Evolutionary conservation across 192 early-diverging fungal species (phyloP).

Genomic region (Backusella circina): DNA sequence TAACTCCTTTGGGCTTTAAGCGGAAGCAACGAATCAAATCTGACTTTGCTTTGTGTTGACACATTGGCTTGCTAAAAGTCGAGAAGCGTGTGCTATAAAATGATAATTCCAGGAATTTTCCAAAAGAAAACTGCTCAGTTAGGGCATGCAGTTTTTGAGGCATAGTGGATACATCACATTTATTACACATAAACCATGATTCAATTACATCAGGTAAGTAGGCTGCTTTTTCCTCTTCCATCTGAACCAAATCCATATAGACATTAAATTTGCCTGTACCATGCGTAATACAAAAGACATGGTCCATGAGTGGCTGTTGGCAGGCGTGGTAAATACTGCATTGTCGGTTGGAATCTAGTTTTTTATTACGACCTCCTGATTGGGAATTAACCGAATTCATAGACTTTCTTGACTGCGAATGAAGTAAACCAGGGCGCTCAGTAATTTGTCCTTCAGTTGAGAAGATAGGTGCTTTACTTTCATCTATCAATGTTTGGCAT

Average conservation of each 20-base stretch:
- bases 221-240: slow-evolving; percentile 47
- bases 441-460: background rate
- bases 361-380: background rate
- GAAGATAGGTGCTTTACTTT: background rate
- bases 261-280: slow-evolving; percentile 46
- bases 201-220: slow-evolving; percentile 61
- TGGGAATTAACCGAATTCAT: background rate
- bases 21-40: slow-evolving; percentile 75
- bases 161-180: slow-evolving; percentile 63
- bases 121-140: slow-evolving; percentile 85
- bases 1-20: slow-evolving; percentile 47
- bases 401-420: background rate
- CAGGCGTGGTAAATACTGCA: slow-evolving; percentile 24
- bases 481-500: background rate
- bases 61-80: slow-evolving; percentile 44
- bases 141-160: slow-evolving; percentile 65
- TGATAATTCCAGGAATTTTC: slow-evolving; percentile 86
- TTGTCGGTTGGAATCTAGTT: background rate
- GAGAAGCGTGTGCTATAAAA: slow-evolving; percentile 67
- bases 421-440: background rate
- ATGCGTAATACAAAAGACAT: slow-evolving; percentile 55
- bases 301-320: slow-evolving; percentile 43
- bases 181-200: slow-evolving; percentile 79
- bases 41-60: slow-evolving; percentile 44
- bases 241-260: slow-evolving; percentile 26